phyloP scores from a whole-genome alignment of 1,139 yeast genomes.

The Geotrichum bryndzae region DNA sequence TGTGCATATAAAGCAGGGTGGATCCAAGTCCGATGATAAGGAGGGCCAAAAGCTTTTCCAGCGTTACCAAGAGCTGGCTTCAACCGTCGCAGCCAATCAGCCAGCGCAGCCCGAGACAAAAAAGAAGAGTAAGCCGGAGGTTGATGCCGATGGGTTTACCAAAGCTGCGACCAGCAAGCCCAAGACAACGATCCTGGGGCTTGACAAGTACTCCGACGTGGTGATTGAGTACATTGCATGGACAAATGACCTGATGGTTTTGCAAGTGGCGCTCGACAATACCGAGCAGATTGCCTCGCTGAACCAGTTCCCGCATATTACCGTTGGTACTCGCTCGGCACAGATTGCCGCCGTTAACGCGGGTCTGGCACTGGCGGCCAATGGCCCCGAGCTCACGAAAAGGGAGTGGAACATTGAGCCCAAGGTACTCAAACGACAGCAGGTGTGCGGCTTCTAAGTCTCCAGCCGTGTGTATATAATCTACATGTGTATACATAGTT shows the following conservation, averaged over 20 bases:
- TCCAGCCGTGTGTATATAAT: neutral
- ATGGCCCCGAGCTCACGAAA: neutral
- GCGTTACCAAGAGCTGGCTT: neutral
- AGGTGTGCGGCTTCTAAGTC: neutral
- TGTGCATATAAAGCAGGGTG: constrained; percentile 43
- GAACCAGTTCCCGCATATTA: constrained; percentile 14
- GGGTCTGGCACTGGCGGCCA: constrained; percentile 5
- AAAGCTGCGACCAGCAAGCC: constrained; percentile 9
- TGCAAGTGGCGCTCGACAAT: constrained; percentile 44
- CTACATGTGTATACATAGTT: neutral
- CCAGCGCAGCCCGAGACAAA: neutral
- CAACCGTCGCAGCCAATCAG: neutral
- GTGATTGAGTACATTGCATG: constrained; percentile 45
- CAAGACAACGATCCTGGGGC: constrained; percentile 18
- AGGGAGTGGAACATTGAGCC: constrained; percentile 17
- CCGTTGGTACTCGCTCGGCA: constrained; percentile 14
- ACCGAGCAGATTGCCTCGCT: neutral
- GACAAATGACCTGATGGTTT: constrained; percentile 50
- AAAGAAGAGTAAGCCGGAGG: neutral
- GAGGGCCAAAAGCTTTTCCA: constrained; percentile 2
- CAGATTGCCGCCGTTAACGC: constrained; percentile 13
- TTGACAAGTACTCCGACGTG: constrained; percentile 36
- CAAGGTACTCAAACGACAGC: constrained; percentile 7
- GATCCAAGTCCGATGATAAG: constrained; percentile 3
- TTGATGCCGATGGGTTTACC: constrained; percentile 4